Evolutionary conservation across 73 alveolate species (phyloP).

Genomic region (Vitrella brassicaformis): DNA sequence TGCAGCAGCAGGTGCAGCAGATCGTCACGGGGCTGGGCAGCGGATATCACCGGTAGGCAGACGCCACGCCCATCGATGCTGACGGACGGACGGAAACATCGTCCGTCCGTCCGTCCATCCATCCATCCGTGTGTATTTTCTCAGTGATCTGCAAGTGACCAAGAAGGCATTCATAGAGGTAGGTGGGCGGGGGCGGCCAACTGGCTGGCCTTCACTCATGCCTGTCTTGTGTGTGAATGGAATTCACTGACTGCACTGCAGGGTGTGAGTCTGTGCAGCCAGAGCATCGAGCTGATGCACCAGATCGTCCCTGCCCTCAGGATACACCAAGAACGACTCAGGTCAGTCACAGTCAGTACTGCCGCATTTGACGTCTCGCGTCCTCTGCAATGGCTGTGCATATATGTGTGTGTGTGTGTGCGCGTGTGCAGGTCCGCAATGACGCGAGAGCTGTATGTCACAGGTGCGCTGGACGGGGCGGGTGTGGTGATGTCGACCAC

Average conservation of each 20-base stretch:
- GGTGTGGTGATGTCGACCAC: background rate
- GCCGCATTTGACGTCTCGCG: background rate
- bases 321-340: background rate
- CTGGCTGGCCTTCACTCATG: background rate
- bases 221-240: background rate
- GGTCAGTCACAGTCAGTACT: too few species aligned
- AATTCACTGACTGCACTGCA: background rate
- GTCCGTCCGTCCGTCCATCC: background rate
- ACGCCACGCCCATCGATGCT: background rate
- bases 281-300: background rate
- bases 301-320: background rate
- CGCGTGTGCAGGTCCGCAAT: background rate
- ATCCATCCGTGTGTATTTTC: background rate
- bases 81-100: background rate
- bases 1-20: constrained; percentile 30
- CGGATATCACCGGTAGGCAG: constrained; percentile 20
- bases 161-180: constrained; percentile 40
- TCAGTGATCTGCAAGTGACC: constrained; percentile 10
- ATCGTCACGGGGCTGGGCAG: constrained; percentile 31
- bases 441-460: background rate
- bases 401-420: background rate
- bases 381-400: background rate
- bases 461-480: background rate
- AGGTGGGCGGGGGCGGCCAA: background rate
- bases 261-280: background rate